Evolutionary conservation across 2,329 filamentous ascomycete species (phyloP), one percentile per base, ranked within the genome.

Genomic region (Botryotinia convoluta): DNA sequence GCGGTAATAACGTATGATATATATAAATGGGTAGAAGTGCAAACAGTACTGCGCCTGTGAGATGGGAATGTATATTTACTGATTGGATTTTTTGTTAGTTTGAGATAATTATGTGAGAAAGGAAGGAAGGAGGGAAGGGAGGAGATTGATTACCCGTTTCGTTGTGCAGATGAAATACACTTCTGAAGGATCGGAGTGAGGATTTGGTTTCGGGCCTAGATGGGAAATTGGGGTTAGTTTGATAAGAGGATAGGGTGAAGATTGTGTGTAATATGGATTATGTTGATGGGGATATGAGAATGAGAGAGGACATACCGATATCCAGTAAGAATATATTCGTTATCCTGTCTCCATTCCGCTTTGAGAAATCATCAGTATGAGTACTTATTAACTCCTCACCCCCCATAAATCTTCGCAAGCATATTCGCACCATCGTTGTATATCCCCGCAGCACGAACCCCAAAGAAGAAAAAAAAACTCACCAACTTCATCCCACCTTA

Each of bases 11-110:
- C 8, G 75, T 76, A 20, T 80, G 77, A 10, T 78, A 77, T 10
- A 77, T 74, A 70, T 82, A 80, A 44, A 79, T 78, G 16, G 81
- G 65, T 35, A 83, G 72, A 54, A 61, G 45, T n/a, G 62, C 26
- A 51, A 82, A 82, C 35, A 81, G 54, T 2, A 85, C 42, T 18
- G 81, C 83, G 0, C 86, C 86, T 6, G 87, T 74, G 5, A 87
- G 79, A 75, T 85, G 83, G 29, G 83, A 82, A 74, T 82, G 84
- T 57, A 85, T 84, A 37, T 75, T 77, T 39, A 76, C 67, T 73
- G 59, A 45, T 45, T 26, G 12, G 7, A 14, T 29, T 4, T 26
- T 42, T 3, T 20, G 14, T 61, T 45, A 32, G n/a, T 22, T 5
- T 14, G 26, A 14, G 51, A n/a, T 12, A 0, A 1, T 0, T 9